These are phyloP conservation scores for Fusarium pseudonygamai DNA, from an alignment of 2,329 filamentous ascomycete species.

Conservation along the genomic window DNA sequence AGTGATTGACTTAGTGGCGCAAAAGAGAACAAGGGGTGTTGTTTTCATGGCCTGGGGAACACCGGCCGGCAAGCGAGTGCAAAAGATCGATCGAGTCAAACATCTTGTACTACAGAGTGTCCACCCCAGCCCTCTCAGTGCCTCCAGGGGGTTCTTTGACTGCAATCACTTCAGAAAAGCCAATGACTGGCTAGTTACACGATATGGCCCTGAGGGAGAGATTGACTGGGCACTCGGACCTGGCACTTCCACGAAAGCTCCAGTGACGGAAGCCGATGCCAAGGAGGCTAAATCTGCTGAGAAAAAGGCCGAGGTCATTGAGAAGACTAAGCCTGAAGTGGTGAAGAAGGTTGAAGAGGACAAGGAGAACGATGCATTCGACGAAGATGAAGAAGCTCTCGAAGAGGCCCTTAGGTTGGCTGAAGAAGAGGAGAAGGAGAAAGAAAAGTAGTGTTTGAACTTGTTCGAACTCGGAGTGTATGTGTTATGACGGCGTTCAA, in stretches of 20 bases:
- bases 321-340: constrained; percentile 30
- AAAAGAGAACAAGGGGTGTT: constrained; percentile 80
- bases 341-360: constrained; percentile 24
- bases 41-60: constrained; percentile 96
- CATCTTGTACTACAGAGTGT: constrained; percentile 88
- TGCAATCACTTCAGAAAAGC: constrained; percentile 83
- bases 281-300: constrained; percentile 32
- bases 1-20: constrained; percentile 86
- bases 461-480: constrained; percentile 16
- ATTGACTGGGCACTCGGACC: constrained; percentile 82
- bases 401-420: constrained; percentile 49
- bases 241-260: constrained; percentile 47
- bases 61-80: constrained; percentile 82
- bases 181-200: constrained; percentile 82
- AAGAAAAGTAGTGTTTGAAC: constrained; percentile 24
- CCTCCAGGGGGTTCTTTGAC: constrained; percentile 81
- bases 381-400: constrained; percentile 50
- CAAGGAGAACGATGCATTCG: constrained; percentile 44
- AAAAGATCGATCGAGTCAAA: constrained; percentile 74
- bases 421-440: constrained; percentile 40
- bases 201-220: constrained; percentile 81
- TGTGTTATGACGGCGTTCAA: constrained; percentile 30
- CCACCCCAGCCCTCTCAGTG: constrained; percentile 94
- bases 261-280: constrained; percentile 33
- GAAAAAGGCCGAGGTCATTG: constrained; percentile 42